phyloP scores from a whole-genome alignment of 208 protist species.

The Wallacemonas sp. region DNA sequence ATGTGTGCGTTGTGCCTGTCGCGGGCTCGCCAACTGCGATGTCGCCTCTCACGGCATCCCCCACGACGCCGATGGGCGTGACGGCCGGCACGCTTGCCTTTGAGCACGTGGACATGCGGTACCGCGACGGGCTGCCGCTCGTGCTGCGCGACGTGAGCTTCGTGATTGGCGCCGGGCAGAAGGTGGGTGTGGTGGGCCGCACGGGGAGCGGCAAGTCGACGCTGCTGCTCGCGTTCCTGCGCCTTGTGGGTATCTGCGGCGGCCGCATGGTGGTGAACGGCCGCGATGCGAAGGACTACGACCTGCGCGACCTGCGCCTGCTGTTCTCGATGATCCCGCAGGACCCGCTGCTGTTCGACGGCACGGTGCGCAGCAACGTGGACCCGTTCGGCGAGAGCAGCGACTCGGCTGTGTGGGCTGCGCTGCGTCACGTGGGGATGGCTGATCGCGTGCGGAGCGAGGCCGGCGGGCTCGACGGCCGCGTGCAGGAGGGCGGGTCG shows the following conservation, averaged over 20 bases:
- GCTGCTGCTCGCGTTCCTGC: constrained; percentile 65
- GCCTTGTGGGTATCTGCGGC: constrained; percentile 49
- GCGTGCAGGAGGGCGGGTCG: constrained; percentile 53
- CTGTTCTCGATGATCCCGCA: constrained; percentile 80
- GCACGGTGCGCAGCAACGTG: constrained; percentile 74
- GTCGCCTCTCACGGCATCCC: background rate
- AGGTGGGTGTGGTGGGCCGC: constrained; percentile 80
- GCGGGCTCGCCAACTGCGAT: no score
- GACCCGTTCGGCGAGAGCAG: constrained; percentile 49
- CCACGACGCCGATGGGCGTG: no score
- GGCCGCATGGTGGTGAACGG: constrained; percentile 56
- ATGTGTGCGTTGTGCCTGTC: no score
- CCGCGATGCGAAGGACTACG: constrained; percentile 25
- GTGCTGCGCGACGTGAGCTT: constrained; percentile 73
- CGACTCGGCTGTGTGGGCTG: constrained; percentile 42
- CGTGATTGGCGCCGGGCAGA: constrained; percentile 54
- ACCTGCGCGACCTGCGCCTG: constrained; percentile 53
- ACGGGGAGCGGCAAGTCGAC: constrained; percentile 88
- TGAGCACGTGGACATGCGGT: constrained; percentile 68
- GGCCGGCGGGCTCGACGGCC: constrained; percentile 31
- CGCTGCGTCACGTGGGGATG: constrained; percentile 47
- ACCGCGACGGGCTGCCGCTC: constrained; percentile 67
- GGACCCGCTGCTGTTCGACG: constrained; percentile 76
- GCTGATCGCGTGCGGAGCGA: constrained; percentile 26
- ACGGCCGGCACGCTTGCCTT: constrained; percentile 45